phyloP scores from a whole-genome alignment of 2,329 filamentous ascomycete genomes.

The Aspergillus puulaauensis region DNA sequence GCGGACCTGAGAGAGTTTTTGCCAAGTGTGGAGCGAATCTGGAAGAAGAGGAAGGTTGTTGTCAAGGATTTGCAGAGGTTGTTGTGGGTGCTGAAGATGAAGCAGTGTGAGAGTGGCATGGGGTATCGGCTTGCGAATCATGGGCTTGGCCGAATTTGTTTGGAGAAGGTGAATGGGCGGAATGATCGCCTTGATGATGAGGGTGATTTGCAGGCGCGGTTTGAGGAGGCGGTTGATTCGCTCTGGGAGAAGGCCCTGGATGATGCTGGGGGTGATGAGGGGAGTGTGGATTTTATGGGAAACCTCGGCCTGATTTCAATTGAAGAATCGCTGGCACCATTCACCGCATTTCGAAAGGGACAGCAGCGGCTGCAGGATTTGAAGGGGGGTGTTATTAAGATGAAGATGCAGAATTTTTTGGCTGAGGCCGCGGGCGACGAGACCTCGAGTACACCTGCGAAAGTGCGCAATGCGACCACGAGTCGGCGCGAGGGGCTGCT shows the following conservation, averaged over 20 bases:
- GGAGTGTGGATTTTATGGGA: constrained; percentile 32
- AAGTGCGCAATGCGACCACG: constrained; percentile 28
- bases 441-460: constrained; percentile 14
- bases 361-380: constrained; percentile 43
- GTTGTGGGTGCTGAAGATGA: constrained; percentile 60
- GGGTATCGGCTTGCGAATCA: constrained; percentile 42
- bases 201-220: constrained; percentile 49
- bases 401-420: constrained; percentile 35
- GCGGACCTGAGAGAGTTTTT: constrained; percentile 63
- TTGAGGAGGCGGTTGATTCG: constrained; percentile 48
- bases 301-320: constrained; percentile 35
- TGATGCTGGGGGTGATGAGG: constrained; percentile 30
- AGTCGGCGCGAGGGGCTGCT: constrained; percentile 62
- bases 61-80: constrained; percentile 66
- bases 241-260: constrained; percentile 47
- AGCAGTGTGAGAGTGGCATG: constrained; percentile 23
- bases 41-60: constrained; percentile 69
- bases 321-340: constrained; percentile 37
- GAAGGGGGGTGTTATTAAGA: constrained; percentile 37
- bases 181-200: constrained; percentile 40
- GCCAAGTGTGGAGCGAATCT: constrained; percentile 64
- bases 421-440: constrained; percentile 19
- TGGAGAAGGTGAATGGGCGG: constrained; percentile 30
- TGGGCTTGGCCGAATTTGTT: constrained; percentile 39
- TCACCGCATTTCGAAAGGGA: constrained; percentile 38